Base-by-base conservation (phyloP, 2,329 filamentous ascomycete genomes). In the Paracorniculantispora psalliotae region DNA sequence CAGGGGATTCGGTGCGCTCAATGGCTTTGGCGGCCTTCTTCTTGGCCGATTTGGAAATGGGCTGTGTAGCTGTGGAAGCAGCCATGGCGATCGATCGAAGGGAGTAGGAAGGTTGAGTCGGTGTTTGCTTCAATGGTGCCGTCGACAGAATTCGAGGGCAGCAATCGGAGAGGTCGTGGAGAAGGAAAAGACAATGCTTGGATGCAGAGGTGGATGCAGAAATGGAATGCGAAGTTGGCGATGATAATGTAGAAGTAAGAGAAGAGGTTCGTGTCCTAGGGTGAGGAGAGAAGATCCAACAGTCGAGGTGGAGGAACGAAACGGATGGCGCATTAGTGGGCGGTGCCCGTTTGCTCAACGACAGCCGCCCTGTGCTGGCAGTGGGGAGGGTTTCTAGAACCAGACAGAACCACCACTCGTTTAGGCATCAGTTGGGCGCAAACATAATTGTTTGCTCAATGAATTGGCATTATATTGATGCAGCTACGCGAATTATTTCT, bases 21-120 rank as follows among this genome's bases (percentile, higher is more conserved):
- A 74, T 69, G 59, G 72, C 72, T 77, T 81, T 84, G 63, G 80
- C 70, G 56, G 73, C 76, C 79, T 85, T 85, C 81, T 89, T 89
- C 81, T 87, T 89, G 63, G 84, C 79, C 62, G 82, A 80, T 77
- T 89, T 89, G 66, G 86, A 80, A 65, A 89, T 83, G 66, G 80
- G 72, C 68, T 81, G 79, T 19, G 52, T 19, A 64, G 79, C 76
- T 66, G 82, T 79, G 64, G 87, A 62, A 81, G 85, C 79, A 73
- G 90, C 81, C 89, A 92, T 77, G 56, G 13, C 48, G 43, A 51
- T 61, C 59, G 48, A 46, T 59, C 39, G 28, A 19, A 43, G 19
- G 28, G 28, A 13, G 56, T 46, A 30, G 13, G 44, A 21, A 23
- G 12, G 28, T 41, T 52, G 47, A 50, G 44, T 57, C 28, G 39